Percentiles rank a stretch among this genome's conserved stretches.
Conservation (phyloP, 306 rosid genomes). For the Cicer chorassanicum region DNA sequence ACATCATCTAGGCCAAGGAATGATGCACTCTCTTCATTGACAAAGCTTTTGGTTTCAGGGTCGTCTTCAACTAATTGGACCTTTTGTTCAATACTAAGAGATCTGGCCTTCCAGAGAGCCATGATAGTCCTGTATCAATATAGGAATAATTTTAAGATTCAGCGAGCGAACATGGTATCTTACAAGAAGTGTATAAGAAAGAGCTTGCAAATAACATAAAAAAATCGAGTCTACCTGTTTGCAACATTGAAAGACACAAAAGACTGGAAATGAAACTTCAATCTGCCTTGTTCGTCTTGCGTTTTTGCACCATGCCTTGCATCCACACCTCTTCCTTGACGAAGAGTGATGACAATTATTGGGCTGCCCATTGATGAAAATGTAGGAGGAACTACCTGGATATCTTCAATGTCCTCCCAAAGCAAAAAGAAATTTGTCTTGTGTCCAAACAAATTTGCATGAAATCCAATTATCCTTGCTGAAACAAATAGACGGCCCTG, state of each 20-base stretch:
- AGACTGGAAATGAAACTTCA: conserved; percentile 91
- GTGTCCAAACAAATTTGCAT: conserved; percentile 89
- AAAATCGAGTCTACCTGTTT: conserved; percentile 61
- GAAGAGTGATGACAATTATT: conserved; percentile 71
- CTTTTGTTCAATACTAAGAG: conserved; percentile 92
- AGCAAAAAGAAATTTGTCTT: conserved; percentile 88
- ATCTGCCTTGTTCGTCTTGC: conserved; percentile 89
- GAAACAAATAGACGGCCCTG: conserved; percentile 97
- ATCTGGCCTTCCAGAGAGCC: conserved; percentile 96
- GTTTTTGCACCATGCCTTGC: conserved; percentile 90
- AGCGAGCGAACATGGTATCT: neutral
- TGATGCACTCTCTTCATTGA: conserved; percentile 74
- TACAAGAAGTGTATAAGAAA: conserved; percentile 22
- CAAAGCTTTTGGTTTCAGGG: conserved; percentile 64
- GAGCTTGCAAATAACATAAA: conserved; percentile 31
- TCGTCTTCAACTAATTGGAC: conserved; percentile 85
- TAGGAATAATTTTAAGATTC: conserved; percentile 40
- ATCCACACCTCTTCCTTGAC: conserved; percentile 84
- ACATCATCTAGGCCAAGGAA: conserved; percentile 75
- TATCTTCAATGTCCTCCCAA: conserved; percentile 96
- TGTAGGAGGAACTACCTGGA: conserved; percentile 75
- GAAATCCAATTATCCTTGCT: conserved; percentile 89
- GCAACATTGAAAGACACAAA: conserved; percentile 94
- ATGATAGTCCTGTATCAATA: conserved; percentile 76
- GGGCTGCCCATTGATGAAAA: conserved; percentile 98